phyloP scores from a whole-genome alignment of 1,139 yeast genomes.

The Pneumocystis canis region DNA sequence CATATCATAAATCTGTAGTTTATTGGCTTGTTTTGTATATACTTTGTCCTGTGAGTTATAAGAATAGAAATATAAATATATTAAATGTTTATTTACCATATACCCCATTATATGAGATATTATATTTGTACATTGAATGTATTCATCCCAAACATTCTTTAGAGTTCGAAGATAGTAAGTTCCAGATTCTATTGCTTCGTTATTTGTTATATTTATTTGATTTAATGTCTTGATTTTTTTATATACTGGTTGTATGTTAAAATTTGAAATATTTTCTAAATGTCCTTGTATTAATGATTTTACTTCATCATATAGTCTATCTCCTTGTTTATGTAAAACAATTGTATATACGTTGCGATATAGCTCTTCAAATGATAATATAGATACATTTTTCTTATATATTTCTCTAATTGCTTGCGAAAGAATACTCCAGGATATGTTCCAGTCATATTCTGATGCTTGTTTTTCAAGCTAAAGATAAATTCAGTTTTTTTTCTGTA shows the following conservation, averaged over 20 bases:
- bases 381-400: slow-evolving; percentile 57
- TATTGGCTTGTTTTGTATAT: slow-evolving; percentile 57
- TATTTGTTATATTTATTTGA: slow-evolving; percentile 10
- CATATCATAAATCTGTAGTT: slow-evolving; percentile 56
- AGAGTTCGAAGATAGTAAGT: slow-evolving; percentile 33
- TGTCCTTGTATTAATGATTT: slow-evolving; percentile 37
- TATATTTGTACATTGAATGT: slow-evolving; percentile 59
- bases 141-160: slow-evolving; percentile 56
- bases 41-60: slow-evolving; percentile 40
- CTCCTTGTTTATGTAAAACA: slow-evolving; percentile 63
- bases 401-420: slow-evolving; percentile 67
- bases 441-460: slow-evolving; percentile 11
- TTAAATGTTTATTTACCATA: slow-evolving; percentile 25
- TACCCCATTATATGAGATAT: slow-evolving; percentile 81
- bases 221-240: neutral
- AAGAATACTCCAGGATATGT: slow-evolving; percentile 50
- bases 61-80: neutral
- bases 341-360: slow-evolving; percentile 70
- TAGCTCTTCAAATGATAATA: slow-evolving; percentile 68
- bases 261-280: slow-evolving; percentile 27
- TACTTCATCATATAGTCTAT: slow-evolving; percentile 51
- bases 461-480: slow-evolving; percentile 7
- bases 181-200: slow-evolving; percentile 2
- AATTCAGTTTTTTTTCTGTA: neutral
- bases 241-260: slow-evolving; percentile 3